A percentile compares a stretch with the other conserved stretches of the same genome.
phyloP scores from a whole-genome alignment of 768 basidiomycete species.

The Tylopilus sp. region DNA sequence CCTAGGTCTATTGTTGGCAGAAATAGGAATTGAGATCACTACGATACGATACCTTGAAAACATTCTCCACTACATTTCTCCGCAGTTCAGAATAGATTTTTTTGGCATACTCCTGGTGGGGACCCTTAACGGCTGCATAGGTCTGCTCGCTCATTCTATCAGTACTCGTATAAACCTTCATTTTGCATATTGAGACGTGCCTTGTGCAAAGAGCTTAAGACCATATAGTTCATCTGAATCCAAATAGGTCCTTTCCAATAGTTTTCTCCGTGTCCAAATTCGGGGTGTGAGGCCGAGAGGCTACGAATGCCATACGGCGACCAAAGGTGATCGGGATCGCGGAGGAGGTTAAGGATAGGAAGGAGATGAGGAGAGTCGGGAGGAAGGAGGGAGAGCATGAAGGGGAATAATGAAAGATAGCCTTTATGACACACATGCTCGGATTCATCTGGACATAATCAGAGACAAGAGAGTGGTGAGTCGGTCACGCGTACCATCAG shows the following conservation, averaged over 20 bases:
- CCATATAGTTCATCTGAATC: conserved; percentile 97
- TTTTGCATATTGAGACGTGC: conserved; percentile 34
- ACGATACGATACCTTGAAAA: conserved; percentile 53
- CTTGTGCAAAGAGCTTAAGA: conserved; percentile 73
- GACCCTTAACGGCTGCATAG: conserved; percentile 78
- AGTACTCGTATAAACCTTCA: neutral
- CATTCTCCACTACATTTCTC: conserved; percentile 81
- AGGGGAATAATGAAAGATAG: conserved; percentile 92
- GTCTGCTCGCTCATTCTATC: conserved; percentile 43
- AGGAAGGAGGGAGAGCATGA: conserved; percentile 78
- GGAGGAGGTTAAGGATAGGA: conserved; percentile 75
- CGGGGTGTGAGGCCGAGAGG: conserved; percentile 81
- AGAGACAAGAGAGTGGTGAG: neutral
- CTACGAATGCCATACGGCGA: conserved; percentile 88
- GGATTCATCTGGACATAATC: conserved; percentile 68
- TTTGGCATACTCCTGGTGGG: conserved; percentile 69
- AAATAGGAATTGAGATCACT: neutral
- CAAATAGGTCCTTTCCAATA: conserved; percentile 98
- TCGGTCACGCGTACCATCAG: conserved; percentile 57
- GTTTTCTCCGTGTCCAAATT: conserved; percentile 90
- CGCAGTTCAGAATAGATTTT: conserved; percentile 80
- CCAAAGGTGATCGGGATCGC: conserved; percentile 85
- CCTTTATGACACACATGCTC: conserved; percentile 88
- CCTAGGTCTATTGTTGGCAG: conserved; percentile 42
- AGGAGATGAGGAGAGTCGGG: conserved; percentile 77